These are phyloP conservation scores for Mycena maculata DNA, from an alignment of 768 basidiomycete species.

Conservation along the genomic window DNA sequence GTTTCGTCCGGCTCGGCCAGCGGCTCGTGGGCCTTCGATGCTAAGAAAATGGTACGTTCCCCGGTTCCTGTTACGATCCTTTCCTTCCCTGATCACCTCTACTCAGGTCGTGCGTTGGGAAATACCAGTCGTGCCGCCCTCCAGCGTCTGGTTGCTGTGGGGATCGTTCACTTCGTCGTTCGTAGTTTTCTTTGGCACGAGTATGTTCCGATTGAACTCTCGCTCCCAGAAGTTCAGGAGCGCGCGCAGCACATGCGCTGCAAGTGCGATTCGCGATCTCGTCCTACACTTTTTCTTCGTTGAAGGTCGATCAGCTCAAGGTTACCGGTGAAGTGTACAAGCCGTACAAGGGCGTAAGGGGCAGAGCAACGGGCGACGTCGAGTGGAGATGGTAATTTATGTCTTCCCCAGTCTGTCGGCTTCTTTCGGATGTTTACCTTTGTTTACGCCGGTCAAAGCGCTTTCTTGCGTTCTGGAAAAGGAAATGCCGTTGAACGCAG, in stretches of 20 bases:
- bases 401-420: too few relatives aligned
- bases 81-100: constrained; percentile 14
- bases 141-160: constrained; percentile 76
- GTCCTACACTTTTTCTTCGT: constrained; percentile 77
- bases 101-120: constrained; percentile 83
- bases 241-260: constrained; percentile 81
- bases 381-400: constrained; percentile 71
- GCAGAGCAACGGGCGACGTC: constrained; percentile 70
- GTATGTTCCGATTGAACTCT: not conserved
- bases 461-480: not conserved
- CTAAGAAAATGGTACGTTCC: constrained; percentile 65
- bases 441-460: constrained; percentile 8
- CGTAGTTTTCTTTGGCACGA: constrained; percentile 39
- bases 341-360: constrained; percentile 91
- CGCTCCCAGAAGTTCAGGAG: constrained; percentile 48
- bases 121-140: constrained; percentile 73
- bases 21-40: constrained; percentile 87
- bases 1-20: constrained; percentile 48
- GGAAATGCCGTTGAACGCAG: not conserved
- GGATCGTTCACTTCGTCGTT: constrained; percentile 81
- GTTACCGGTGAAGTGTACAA: constrained; percentile 85
- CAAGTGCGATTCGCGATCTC: constrained; percentile 79
- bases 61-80: not conserved
- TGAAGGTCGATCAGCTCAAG: constrained; percentile 89
- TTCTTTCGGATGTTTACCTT: not conserved